A percentile compares a stretch with the other conserved stretches of the same genome.
Evolutionary conservation across 352 stramenopile species (phyloP).

Genomic region (Globisporangium emineosum): DNA sequence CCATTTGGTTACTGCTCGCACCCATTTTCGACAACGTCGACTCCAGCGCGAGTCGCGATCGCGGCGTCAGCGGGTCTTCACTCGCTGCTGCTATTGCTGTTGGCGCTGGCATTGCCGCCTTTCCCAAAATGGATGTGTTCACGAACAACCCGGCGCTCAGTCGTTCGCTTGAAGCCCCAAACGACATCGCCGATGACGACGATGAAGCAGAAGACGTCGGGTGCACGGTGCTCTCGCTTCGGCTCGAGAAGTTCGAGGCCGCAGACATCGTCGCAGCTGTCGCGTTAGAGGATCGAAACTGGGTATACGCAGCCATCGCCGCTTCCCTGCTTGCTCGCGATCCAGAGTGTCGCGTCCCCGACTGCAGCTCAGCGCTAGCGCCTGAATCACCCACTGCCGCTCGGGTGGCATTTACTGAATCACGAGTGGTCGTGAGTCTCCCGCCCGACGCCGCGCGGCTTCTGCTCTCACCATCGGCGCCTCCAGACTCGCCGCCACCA

Average conservation of each 20-base stretch:
- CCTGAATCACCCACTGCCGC: neutral
- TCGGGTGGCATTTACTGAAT: neutral
- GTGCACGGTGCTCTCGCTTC: neutral
- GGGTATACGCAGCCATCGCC: slow-evolving; percentile 13
- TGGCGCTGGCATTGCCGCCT: slow-evolving; percentile 16
- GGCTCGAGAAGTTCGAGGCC: slow-evolving; percentile 6
- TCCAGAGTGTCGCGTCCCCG: slow-evolving; percentile 1
- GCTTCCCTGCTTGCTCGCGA: slow-evolving; percentile 10
- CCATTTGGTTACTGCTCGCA: slow-evolving; percentile 14
- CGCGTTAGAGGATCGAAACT: slow-evolving; percentile 14
- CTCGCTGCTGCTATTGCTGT: slow-evolving; percentile 23
- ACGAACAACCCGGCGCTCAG: slow-evolving; percentile 8
- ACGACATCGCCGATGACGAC: slow-evolving; percentile 9
- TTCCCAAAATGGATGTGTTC: slow-evolving; percentile 11
- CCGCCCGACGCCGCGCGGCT: neutral
- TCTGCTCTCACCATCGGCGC: neutral
- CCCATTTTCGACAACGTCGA: slow-evolving; percentile 33
- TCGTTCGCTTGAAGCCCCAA: neutral
- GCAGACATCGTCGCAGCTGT: slow-evolving; percentile 11
- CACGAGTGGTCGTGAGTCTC: neutral
- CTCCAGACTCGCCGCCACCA: slow-evolving; percentile 2
- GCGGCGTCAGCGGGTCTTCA: slow-evolving; percentile 49
- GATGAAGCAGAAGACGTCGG: neutral
- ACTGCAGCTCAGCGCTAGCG: neutral
- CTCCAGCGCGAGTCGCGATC: slow-evolving; percentile 45